Evolutionary conservation across 345 rosid species (phyloP), one percentile per base, ranked within the genome.

Genomic region (Cardamine occulta): DNA sequence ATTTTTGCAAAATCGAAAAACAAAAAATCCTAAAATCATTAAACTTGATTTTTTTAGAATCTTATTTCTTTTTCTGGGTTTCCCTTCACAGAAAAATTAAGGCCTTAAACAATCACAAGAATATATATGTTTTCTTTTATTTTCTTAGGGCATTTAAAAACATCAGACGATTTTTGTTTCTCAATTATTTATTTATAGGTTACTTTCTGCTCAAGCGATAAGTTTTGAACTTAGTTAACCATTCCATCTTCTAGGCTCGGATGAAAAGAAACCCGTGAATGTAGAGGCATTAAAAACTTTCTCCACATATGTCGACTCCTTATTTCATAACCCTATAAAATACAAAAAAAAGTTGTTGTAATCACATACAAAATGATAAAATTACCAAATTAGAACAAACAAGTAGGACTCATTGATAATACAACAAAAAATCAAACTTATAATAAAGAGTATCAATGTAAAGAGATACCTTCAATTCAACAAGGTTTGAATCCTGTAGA

Each of bases 391-490:
- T 32, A 32, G 39, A 34, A 34, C 39, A 34, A 34, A 34, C 10
- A 34, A 34, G 39, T 34, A 8, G 37, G 9, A 32, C 9, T 32
- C 8, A 7, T 32, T 32, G 37, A 32, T 32, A 32, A 32, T 32
- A 34, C 10, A 34, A 1, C 8, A 8, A 8, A 8, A 34, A n/a
- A 6, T 54, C 7, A n/a, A 48, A 28, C 8, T 8, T 15, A 3
- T 13, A 15, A 19, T 2, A 7, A 37, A 8, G 17, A 8, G 1
- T 8, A 8, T 49, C 12, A 19, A 19, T 19, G 23, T 49, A 49
- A 70, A 42, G 7, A 32, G 12, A 56, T 82, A 91, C 94, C 92
- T 89, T 84, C 8, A 89, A 79, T 86, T 89, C 94, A 66, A 91
- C 81, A 40, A 83, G 70, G 8, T 71, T 8, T 40, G 94, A 91